These are phyloP conservation scores for Colletotrichum sojae DNA, from an alignment of 2,329 filamentous ascomycete species.

Conservation along the genomic window DNA sequence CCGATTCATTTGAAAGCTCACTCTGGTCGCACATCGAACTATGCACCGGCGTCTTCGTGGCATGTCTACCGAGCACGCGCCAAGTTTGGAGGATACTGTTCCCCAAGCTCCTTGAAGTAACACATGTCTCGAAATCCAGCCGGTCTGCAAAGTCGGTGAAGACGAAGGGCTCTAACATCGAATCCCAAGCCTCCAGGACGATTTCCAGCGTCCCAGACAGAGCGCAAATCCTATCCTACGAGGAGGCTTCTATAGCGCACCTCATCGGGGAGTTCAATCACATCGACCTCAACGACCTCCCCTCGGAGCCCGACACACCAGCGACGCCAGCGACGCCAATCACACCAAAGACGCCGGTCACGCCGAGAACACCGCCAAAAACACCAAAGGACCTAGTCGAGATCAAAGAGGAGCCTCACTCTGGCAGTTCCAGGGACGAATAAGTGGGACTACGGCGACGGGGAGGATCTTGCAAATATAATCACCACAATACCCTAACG, in stretches of 20 bases:
- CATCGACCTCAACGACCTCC: constrained; percentile 18
- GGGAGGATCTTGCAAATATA: too few relatives aligned
- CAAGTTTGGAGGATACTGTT: constrained; percentile 24
- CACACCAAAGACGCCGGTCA: neutral
- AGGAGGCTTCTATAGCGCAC: constrained; percentile 34
- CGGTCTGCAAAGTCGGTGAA: constrained; percentile 22
- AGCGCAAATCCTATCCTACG: neutral
- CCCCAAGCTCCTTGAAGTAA: constrained; percentile 25
- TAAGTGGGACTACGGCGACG: neutral
- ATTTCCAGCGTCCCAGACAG: neutral
- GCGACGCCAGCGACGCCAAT: constrained; percentile 3
- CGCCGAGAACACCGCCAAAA: neutral
- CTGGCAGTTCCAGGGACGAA: constrained; percentile 12
- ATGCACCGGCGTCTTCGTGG: constrained; percentile 27
- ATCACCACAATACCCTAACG: too few relatives aligned
- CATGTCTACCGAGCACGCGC: constrained; percentile 30
- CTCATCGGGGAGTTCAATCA: constrained; percentile 26
- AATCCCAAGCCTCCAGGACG: constrained; percentile 11
- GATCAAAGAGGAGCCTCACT: neutral
- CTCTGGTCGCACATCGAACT: constrained; percentile 29
- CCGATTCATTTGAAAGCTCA: constrained; percentile 16
- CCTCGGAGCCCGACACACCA: constrained; percentile 19
- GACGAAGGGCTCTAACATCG: constrained; percentile 18
- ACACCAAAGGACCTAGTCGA: neutral
- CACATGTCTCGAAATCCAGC: constrained; percentile 12